Evolutionary conservation across 176 grass and related monocot genomes (phyloP).

Genomic region (Chrysopogon serrulatus): DNA sequence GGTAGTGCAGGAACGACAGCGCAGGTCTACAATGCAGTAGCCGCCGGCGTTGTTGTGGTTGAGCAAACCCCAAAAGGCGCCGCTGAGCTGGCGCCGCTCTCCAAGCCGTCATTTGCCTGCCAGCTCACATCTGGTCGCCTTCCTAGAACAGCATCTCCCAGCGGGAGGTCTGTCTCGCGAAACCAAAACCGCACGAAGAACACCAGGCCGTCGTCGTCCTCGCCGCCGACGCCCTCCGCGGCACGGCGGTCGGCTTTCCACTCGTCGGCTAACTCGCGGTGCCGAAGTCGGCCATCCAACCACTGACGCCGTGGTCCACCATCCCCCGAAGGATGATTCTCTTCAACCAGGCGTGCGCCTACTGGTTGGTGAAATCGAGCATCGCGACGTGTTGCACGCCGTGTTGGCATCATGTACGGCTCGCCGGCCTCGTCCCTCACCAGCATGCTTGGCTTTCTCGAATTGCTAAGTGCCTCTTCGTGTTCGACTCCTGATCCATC

Average conservation of each 20-base stretch:
- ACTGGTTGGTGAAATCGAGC: conserved; percentile 84
- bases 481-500: conserved; percentile 55
- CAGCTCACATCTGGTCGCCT: conserved; percentile 96
- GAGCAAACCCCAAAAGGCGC: conserved; percentile 75
- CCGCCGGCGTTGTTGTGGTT: conserved; percentile 91
- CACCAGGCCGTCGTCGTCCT: conserved; percentile 52
- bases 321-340: conserved; percentile 54
- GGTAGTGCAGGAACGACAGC: conserved; percentile 72
- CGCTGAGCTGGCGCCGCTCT: conserved; percentile 84
- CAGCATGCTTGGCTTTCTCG: conserved; percentile 74
- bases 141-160: conserved; percentile 97
- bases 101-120: conserved; percentile 86
- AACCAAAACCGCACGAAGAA: conserved; percentile 87
- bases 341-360: conserved; percentile 72
- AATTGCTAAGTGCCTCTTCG: conserved; percentile 47
- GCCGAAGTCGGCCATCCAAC: conserved; percentile 97
- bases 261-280: conserved; percentile 82
- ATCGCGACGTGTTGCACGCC: conserved; percentile 88
- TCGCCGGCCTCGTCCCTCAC: conserved; percentile 53
- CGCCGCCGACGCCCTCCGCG: neutral
- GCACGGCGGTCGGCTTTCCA: conserved; percentile 15
- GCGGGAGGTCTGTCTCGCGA: conserved; percentile 56
- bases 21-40: conserved; percentile 77
- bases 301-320: conserved; percentile 59
- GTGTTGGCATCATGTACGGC: conserved; percentile 92